Percentiles rank a stretch among this genome's conserved stretches.
phyloP scores from a whole-genome alignment of 2,329 filamentous ascomycete species.

The Tolypocladium guangdongense region DNA sequence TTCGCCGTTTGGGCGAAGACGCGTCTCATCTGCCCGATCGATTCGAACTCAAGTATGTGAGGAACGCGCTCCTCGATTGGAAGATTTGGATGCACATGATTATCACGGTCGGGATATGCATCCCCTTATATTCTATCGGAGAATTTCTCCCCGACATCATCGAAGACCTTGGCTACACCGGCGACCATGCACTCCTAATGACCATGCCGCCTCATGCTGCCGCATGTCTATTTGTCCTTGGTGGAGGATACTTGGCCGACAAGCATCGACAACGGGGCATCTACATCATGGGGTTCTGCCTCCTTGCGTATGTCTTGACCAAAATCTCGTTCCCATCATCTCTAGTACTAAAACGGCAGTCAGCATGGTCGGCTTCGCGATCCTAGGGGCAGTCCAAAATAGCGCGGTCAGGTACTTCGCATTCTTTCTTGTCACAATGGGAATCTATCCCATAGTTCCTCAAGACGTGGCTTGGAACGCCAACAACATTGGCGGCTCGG shows the following conservation, averaged over 20 bases:
- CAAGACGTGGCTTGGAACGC: slow-evolving; percentile 47
- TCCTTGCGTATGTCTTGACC: slow-evolving; percentile 20
- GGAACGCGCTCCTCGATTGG: slow-evolving; percentile 48
- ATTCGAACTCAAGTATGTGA: slow-evolving; percentile 43
- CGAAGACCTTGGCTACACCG: slow-evolving; percentile 23
- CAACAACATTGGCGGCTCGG: slow-evolving; percentile 45
- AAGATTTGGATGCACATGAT: slow-evolving; percentile 44
- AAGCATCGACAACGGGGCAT: slow-evolving; percentile 23
- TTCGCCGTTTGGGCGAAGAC: slow-evolving; percentile 31
- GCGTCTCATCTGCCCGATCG: slow-evolving; percentile 41
- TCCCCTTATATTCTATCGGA: slow-evolving; percentile 26
- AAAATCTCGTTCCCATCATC: not conserved
- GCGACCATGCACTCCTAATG: slow-evolving; percentile 26
- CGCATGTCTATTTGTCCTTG: slow-evolving; percentile 24
- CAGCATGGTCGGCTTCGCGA: slow-evolving; percentile 22
- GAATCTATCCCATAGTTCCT: slow-evolving; percentile 42
- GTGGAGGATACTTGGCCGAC: slow-evolving; percentile 32
- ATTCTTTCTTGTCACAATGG: slow-evolving; percentile 29
- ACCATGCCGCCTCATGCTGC: slow-evolving; percentile 26
- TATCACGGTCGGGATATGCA: slow-evolving; percentile 48
- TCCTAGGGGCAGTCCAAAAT: slow-evolving; percentile 20
- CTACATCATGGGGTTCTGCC: slow-evolving; percentile 26
- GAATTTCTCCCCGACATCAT: slow-evolving; percentile 27
- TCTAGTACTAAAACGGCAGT: not conserved
- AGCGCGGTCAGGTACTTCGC: slow-evolving; percentile 35